These are phyloP conservation scores for Thielaviopsis musarum DNA, from an alignment of 2,329 filamentous ascomycete genomes.

Conservation along the genomic window DNA sequence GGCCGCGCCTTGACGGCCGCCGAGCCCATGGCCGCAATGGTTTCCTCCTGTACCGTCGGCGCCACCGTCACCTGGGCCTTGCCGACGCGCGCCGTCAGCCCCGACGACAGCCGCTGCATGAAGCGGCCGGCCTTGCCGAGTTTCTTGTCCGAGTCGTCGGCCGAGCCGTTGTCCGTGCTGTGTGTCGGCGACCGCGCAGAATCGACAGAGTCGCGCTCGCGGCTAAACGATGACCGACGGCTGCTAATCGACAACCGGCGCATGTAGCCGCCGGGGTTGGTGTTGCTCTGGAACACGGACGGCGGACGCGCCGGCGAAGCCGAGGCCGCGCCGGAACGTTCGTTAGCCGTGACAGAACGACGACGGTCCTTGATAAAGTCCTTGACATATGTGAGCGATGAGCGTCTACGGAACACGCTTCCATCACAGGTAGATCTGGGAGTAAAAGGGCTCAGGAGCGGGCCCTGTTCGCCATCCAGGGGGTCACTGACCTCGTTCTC, in stretches of 20 bases:
- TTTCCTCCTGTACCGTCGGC: constrained; percentile 34
- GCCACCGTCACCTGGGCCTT: constrained; percentile 31
- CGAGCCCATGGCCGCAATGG: constrained; percentile 18
- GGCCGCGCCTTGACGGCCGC: constrained; percentile 10
- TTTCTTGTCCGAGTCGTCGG: constrained; percentile 33
- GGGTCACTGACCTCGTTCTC: constrained; percentile 13
- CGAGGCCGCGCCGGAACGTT: constrained; percentile 20
- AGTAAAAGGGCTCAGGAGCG: background rate
- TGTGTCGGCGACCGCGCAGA: constrained; percentile 16
- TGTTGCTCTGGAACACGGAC: constrained; percentile 25
- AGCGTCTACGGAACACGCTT: constrained; percentile 24
- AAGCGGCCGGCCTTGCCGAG: constrained; percentile 37
- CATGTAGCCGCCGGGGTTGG: constrained; percentile 28
- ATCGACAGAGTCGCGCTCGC: constrained; percentile 26
- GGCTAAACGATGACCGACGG: constrained; percentile 34
- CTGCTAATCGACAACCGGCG: constrained; percentile 51
- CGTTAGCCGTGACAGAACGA: constrained; percentile 32
- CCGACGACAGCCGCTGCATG: constrained; percentile 40
- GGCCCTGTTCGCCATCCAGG: too few relatives aligned
- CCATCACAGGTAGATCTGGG: background rate
- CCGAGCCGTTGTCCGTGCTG: constrained; percentile 19
- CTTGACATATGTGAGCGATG: constrained; percentile 42
- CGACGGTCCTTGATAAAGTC: constrained; percentile 45
- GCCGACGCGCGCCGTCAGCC: constrained; percentile 25
- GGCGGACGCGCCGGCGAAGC: constrained; percentile 31